Base-by-base conservation (phyloP, 768 basidiomycete genomes). In the Mycena capillaripes region DNA sequence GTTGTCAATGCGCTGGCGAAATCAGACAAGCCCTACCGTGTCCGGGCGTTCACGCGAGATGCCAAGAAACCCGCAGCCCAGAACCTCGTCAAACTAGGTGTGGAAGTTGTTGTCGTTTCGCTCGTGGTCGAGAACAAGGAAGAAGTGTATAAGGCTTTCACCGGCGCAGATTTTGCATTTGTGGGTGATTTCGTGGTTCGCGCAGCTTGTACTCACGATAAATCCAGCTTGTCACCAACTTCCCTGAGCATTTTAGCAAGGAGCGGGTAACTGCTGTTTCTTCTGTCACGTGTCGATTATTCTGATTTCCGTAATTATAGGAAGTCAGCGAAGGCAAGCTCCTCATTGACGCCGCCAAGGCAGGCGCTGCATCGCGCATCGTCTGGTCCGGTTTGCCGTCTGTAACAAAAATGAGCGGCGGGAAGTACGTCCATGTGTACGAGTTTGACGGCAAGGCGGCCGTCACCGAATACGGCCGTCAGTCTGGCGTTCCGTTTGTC, bases 321-420 rank as follows among this genome's bases (percentile, higher is more conserved):
- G 71, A 72, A 57, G n/a, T 67, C 30, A 21, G 38, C 3, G 71
- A 72, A 38, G 71, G 71, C n/a, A 72, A 61, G 46, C 27, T 72
- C 25, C 36, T 72, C 48, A 56, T 72, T 17, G 66, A 72, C 64
- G 71, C 71, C 23, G 56, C 66, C 1, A 72, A 72, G n/a, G 71
- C 71, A 9, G 66, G 58, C 4, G 52, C 42, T 12, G 61, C 27
- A n/a, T 11, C 10, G 16, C 21, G 40, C 27, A 56, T 63, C 34
- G 59, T 72, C n/a, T 72, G 71, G 71, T 72, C 71, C 27, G 71
- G 71, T 8, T 58, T 72, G 17, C 48, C 34, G 2, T 62, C 71
- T 16, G 6, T 58, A 19, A 68, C 3, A 27, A 50, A 53, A 16
- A 4, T 46, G 29, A 62, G 52, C 55, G 34, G 30, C 38, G 60